A percentile compares a stretch with the other conserved stretches of the same genome.
phyloP scores from a whole-genome alignment of 139 green algal species.

The Asterochloris sp. region DNA sequence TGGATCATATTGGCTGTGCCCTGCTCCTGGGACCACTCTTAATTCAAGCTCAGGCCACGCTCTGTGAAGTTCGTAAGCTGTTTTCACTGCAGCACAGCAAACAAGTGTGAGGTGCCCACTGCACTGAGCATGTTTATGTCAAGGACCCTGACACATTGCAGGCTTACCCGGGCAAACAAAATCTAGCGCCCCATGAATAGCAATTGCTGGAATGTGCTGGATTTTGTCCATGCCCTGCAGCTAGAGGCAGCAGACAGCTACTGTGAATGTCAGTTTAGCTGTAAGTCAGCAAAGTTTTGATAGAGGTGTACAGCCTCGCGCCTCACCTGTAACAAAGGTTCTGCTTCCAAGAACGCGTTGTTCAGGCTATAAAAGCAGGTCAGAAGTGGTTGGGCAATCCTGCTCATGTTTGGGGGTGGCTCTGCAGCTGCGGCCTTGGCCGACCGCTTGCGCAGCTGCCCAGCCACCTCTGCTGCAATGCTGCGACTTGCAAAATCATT shows the following conservation, averaged over 20 bases:
- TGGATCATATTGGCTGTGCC: slow-evolving; percentile 61
- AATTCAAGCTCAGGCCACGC: slow-evolving; percentile 56
- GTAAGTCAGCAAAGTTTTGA: too few species aligned
- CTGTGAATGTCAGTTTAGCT: too few species aligned
- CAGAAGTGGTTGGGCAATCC: neutral
- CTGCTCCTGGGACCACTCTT: slow-evolving; percentile 40
- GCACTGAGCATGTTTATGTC: neutral
- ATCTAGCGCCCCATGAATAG: slow-evolving; percentile 59
- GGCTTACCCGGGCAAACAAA: slow-evolving; percentile 57
- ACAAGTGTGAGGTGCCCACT: neutral
- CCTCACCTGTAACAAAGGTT: neutral
- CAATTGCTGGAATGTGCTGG: slow-evolving; percentile 42
- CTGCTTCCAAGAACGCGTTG: too few species aligned
- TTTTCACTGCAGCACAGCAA: neutral
- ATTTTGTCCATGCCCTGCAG: slow-evolving; percentile 24
- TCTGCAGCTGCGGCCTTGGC: too few species aligned
- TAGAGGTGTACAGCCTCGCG: neutral
- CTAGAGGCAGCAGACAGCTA: neutral
- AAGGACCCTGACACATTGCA: neutral
- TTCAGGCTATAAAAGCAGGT: neutral
- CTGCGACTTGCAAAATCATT: too few species aligned
- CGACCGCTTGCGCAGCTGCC: too few species aligned
- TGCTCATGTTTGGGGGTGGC: neutral
- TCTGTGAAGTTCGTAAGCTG: slow-evolving; percentile 34
- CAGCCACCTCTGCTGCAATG: too few species aligned